These are phyloP conservation scores for Mortierella claussenii DNA, from an alignment of 192 early-diverging fungal genomes.

Conservation along the genomic window DNA sequence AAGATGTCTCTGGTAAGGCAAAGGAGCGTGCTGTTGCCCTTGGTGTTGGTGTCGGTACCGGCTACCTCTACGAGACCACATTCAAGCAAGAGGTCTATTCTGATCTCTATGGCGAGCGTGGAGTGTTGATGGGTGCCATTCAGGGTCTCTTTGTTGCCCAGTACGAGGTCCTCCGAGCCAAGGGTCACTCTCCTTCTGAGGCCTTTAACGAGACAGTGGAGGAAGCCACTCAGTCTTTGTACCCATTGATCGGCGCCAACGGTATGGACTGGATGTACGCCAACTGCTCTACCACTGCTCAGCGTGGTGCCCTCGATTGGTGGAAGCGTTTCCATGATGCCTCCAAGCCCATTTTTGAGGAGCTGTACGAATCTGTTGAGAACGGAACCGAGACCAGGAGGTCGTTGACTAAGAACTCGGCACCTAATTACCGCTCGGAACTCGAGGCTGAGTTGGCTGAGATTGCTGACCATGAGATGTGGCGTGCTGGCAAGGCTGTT, in stretches of 20 bases:
- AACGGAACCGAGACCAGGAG: slow-evolving; percentile 91
- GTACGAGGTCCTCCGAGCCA: slow-evolving; percentile 95
- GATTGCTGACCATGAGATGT: slow-evolving; percentile 88
- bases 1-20: slow-evolving; percentile 94
- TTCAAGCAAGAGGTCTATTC: slow-evolving; percentile 98
- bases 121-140: slow-evolving; percentile 98
- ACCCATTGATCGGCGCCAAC: slow-evolving; percentile 95
- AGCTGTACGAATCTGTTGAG: slow-evolving; percentile 87
- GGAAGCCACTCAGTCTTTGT: slow-evolving; percentile 99
- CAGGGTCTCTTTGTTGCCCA: slow-evolving; percentile 97
- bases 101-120: slow-evolving; percentile 97
- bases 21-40: slow-evolving; percentile 92
- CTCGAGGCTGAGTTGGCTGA: slow-evolving; percentile 92
- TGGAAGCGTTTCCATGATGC: slow-evolving; percentile 92
- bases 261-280: slow-evolving; percentile 98
- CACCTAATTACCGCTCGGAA: slow-evolving; percentile 92
- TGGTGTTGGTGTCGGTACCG: slow-evolving; percentile 95
- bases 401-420: slow-evolving; percentile 88
- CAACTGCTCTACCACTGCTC: slow-evolving; percentile 97
- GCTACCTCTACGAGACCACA: slow-evolving; percentile 98
- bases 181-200: slow-evolving; percentile 97
- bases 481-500: slow-evolving; percentile 90
- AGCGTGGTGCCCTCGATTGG: slow-evolving; percentile 98
- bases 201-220: slow-evolving; percentile 99
- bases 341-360: slow-evolving; percentile 94